Percentiles rank a stretch among this genome's conserved stretches.
Conservation (phyloP, 2,329 filamentous ascomycete genomes). For the Lecanosticta acicola region DNA sequence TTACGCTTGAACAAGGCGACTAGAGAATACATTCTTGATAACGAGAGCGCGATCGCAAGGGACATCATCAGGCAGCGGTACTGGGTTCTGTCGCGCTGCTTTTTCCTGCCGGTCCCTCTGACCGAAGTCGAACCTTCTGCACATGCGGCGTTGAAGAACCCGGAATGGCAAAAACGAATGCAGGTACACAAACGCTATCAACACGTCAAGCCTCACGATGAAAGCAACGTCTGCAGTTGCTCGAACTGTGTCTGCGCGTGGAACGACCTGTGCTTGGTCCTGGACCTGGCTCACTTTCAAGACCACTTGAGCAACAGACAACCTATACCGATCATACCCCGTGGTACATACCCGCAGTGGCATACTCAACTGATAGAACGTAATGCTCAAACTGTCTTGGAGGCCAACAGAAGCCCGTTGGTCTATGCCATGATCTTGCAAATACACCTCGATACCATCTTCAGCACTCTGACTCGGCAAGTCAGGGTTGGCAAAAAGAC, state of each 20-base stretch:
- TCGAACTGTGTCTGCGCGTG: conserved; percentile 52
- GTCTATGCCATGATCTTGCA: conserved; percentile 49
- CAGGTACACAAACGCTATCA: conserved; percentile 49
- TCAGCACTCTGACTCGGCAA: conserved; percentile 42
- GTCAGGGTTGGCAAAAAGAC: conserved; percentile 13
- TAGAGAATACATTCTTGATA: conserved; percentile 39
- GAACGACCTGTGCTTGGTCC: conserved; percentile 50
- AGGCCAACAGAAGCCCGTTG: conserved; percentile 44
- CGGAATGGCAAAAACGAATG: conserved; percentile 40
- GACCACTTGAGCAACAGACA: conserved; percentile 45
- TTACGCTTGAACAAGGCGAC: conserved; percentile 41
- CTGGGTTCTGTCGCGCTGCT: conserved; percentile 46
- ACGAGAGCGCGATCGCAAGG: conserved; percentile 42
- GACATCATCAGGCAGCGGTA: conserved; percentile 47
- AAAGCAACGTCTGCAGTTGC: conserved; percentile 50
- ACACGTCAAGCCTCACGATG: conserved; percentile 47
- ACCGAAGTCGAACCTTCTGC: conserved; percentile 25
- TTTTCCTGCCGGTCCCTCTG: conserved; percentile 47
- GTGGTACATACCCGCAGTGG: conserved; percentile 47
- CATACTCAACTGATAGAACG: conserved; percentile 42
- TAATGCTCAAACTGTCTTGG: conserved; percentile 43
- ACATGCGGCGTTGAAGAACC: conserved; percentile 36
- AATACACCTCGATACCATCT: conserved; percentile 44
- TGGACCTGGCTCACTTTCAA: conserved; percentile 57
- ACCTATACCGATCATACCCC: conserved; percentile 49